These are phyloP conservation scores for Casuarina glauca DNA, from an alignment of 306 rosid species.

Conservation along the genomic window DNA sequence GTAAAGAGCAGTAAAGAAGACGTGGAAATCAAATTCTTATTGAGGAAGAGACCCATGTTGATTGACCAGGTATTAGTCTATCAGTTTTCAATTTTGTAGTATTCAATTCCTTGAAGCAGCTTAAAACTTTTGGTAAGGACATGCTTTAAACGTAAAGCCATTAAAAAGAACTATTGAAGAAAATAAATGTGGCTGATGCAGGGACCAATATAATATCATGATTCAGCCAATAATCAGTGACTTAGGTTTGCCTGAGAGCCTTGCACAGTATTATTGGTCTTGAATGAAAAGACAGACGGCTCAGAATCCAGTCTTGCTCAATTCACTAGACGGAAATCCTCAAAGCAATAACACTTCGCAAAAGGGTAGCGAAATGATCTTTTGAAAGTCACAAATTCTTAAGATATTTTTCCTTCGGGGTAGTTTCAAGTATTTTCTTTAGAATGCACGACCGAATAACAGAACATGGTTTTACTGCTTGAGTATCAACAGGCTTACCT, in stretches of 20 bases:
- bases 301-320: neutral
- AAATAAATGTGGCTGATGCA: neutral
- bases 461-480: neutral
- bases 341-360: neutral
- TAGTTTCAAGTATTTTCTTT: neutral
- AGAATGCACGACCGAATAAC: neutral
- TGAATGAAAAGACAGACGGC: neutral
- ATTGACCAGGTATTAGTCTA: neutral
- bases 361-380: neutral
- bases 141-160: neutral
- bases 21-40: neutral
- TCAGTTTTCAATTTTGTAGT: neutral
- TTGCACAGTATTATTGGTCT: neutral
- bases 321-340: neutral
- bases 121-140: neutral
- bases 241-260: neutral
- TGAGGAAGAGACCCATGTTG: neutral
- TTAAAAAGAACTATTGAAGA: neutral
- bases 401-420: neutral
- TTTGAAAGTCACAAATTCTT: conserved; percentile 10
- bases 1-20: neutral
- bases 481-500: conserved; percentile 37
- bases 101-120: neutral
- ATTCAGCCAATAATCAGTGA: neutral
- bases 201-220: neutral